A percentile compares a stretch with the other conserved stretches of the same genome.
These are phyloP conservation scores for Rossbeevera mucosa DNA, from an alignment of 768 basidiomycete species.

Conservation along the genomic window DNA sequence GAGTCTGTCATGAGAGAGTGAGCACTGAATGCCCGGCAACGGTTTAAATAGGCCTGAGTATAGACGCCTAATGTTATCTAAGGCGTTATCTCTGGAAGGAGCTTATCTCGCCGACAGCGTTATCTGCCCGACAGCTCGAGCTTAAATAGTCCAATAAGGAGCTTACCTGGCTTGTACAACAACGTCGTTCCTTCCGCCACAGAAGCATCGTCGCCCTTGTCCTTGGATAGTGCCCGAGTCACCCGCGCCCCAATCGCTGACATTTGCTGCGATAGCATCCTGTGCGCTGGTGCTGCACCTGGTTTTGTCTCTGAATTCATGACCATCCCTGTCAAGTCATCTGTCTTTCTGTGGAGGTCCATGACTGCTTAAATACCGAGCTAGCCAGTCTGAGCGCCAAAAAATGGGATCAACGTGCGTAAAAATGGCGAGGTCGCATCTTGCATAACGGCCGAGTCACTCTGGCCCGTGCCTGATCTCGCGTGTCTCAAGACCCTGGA, in stretches of 20 bases:
- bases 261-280: conserved; percentile 15
- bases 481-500: neutral
- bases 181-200: conserved; percentile 7
- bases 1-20: conserved; percentile 24
- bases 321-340: conserved; percentile 6
- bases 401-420: conserved; percentile 15
- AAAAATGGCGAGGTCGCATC: conserved; percentile 6
- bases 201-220: neutral
- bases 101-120: conserved; percentile 16
- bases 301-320: conserved; percentile 1
- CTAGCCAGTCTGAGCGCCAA: neutral
- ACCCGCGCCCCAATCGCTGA: conserved; percentile 17
- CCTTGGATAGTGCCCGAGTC: conserved; percentile 12
- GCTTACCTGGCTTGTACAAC: conserved; percentile 15
- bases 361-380: conserved; percentile 11
- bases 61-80: conserved; percentile 15
- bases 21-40: neutral
- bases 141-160: neutral
- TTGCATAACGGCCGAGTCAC: conserved; percentile 1
- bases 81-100: conserved; percentile 13
- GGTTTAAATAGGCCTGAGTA: neutral
- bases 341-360: neutral
- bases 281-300: conserved; percentile 5
- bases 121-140: conserved; percentile 8
- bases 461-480: conserved; percentile 6